Base-by-base conservation (phyloP, 2,329 filamentous ascomycete genomes). In the Pseudogymnoascus sp. region DNA sequence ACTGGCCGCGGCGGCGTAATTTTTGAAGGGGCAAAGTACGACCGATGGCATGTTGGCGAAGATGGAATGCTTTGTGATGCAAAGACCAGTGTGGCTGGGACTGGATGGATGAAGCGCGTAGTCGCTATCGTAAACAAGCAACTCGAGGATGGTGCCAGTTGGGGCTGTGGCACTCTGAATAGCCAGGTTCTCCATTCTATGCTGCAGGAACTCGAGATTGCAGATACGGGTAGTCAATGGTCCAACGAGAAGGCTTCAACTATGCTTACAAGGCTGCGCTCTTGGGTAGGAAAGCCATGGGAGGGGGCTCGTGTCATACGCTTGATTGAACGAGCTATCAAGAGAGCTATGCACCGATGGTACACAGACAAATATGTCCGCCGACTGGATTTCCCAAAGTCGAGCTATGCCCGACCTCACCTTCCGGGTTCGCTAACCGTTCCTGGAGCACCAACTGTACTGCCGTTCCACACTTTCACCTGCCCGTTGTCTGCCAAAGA, bases 391-490 rank as follows among this genome's bases (percentile, higher is more conserved):
- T 82, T 85, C 21, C 76, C 83, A 3, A 68, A 77, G 6, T 80
- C 80, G 10, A 80, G 77, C 68, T 97, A 97, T 73, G 77, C 79
- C 35, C 82, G 95, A 61, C 90, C 91, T 10, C 86, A 85, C 65
- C 78, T 96, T 10, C 95, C 93, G 3, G 75, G 81, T 2, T 83
- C 82, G 44, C 79, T 99, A 33, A 83, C 89, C 0, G 83, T 96
- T 9, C 95, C 95, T 3, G 87, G 90, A 31, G 93, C 95, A 5
- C 95, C 95, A 2, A 99, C 95, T 0, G 93, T 99, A 1, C 81
- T 99, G 0, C 95, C 95, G 0, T 99, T 99, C 72, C 95, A 99
- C 74, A 97, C 95, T 0, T 99, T 99, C 72, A 99, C 95, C 1
- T 96, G 90, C 67, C 95, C 95, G 0, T 80, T 99, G 67, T 92